Evolutionary conservation across 768 basidiomycete genomes (phyloP).

Genomic region (Tricholoma terreum): DNA sequence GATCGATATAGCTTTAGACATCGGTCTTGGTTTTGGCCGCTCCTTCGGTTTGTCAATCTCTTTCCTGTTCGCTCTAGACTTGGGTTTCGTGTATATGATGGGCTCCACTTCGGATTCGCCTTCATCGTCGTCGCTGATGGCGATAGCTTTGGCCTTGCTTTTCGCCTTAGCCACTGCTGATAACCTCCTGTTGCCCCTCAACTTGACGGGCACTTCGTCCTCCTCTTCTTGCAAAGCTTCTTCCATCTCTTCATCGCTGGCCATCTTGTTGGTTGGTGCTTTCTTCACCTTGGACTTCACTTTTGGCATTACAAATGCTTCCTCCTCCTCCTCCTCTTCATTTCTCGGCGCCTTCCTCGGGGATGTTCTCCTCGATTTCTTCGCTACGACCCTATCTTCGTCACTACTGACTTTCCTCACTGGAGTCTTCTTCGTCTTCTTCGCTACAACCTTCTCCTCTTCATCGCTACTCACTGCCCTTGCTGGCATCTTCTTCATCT

Average conservation of each 20-base stretch:
- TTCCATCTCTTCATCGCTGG: constrained; percentile 11
- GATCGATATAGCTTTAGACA: not conserved
- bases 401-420: not conserved
- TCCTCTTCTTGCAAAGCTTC: constrained; percentile 9
- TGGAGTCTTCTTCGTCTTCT: not conserved
- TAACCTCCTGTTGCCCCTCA: not conserved
- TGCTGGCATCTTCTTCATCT: not conserved
- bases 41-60: constrained; percentile 8
- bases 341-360: not conserved
- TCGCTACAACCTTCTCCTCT: not conserved
- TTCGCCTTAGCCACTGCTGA: constrained; percentile 9
- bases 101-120: constrained; percentile 10
- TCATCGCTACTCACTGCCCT: not conserved
- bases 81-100: constrained; percentile 10
- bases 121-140: constrained; percentile 12
- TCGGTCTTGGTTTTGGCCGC: constrained; percentile 7
- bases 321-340: constrained; percentile 9
- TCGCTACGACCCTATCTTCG: not conserved
- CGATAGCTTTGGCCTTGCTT: not conserved
- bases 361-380: not conserved
- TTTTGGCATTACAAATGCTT: constrained; percentile 9
- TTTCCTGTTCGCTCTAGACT: constrained; percentile 12
- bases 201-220: constrained; percentile 5
- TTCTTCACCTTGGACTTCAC: constrained; percentile 12
- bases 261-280: constrained; percentile 10